Evolutionary conservation across 148 eudicot genomes (phyloP).

Genomic region (Gaultheria prostrata): DNA sequence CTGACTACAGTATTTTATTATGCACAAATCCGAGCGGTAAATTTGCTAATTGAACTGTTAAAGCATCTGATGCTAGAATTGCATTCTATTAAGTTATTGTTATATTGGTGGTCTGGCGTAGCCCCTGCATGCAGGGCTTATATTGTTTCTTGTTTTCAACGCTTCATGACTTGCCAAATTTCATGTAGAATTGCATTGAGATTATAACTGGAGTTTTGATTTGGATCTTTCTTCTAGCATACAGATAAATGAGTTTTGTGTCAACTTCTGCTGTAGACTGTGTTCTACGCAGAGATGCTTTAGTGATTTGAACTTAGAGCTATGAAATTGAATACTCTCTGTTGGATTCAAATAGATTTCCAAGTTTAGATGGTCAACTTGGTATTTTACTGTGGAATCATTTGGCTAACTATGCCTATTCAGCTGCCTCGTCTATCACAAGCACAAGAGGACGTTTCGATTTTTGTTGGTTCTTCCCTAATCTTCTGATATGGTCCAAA

Average conservation of each 20-base stretch:
- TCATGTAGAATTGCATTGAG: background rate
- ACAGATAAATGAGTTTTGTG: background rate
- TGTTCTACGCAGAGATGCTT: too few species aligned
- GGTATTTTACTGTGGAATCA: background rate
- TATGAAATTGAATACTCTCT: background rate
- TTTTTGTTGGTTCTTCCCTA: too few species aligned
- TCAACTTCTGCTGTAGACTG: too few species aligned
- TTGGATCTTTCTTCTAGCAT: slow-evolving; percentile 2
- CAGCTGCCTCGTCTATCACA: too few species aligned
- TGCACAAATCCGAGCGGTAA: background rate
- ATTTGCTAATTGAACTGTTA: background rate
- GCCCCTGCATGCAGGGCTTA: too few species aligned
- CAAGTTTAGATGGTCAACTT: background rate
- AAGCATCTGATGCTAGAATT: background rate
- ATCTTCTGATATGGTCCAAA: too few species aligned
- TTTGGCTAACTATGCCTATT: background rate
- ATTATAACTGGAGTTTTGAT: background rate
- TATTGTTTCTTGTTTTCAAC: too few species aligned
- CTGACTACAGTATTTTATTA: background rate
- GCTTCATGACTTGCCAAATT: too few species aligned
- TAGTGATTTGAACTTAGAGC: background rate
- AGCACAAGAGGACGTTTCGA: too few species aligned
- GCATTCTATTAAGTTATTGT: background rate
- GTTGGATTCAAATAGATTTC: background rate
- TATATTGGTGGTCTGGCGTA: too few species aligned